phyloP scores from a whole-genome alignment of 192 early-diverging fungal genomes.

The Rhizophagus prolifer region DNA sequence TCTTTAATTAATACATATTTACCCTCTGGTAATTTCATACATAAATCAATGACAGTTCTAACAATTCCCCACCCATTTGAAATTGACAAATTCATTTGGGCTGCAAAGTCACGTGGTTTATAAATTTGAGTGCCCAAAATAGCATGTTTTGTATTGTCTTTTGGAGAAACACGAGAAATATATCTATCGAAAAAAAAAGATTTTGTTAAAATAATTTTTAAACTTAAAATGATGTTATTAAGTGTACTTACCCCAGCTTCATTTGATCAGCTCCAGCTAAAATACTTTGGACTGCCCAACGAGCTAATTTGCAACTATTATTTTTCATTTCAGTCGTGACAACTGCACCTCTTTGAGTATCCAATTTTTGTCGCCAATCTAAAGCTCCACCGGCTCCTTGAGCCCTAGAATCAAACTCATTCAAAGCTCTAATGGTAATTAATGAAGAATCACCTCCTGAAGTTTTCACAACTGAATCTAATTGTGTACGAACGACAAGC shows the following conservation, averaged over 20 bases:
- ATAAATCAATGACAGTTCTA: conserved; percentile 89
- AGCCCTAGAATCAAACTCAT: conserved; percentile 90
- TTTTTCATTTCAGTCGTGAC: conserved; percentile 98
- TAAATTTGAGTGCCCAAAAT: conserved; percentile 83
- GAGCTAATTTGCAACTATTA: conserved; percentile 90
- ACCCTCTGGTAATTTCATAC: conserved; percentile 84
- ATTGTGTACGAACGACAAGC: conserved; percentile 84
- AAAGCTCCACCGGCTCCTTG: conserved; percentile 83
- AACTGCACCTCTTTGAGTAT: conserved; percentile 92
- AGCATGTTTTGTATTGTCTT: conserved; percentile 77
- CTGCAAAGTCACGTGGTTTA: conserved; percentile 87
- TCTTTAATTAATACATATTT: conserved; percentile 95
- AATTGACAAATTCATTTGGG: conserved; percentile 83
- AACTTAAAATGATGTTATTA: neutral
- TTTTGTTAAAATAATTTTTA: neutral
- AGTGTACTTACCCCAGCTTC: conserved; percentile 71
- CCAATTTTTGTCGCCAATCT: conserved; percentile 93
- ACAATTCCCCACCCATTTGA: conserved; percentile 95
- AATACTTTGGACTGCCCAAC: conserved; percentile 93
- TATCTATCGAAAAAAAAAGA: conserved; percentile 38
- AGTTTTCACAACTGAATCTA: conserved; percentile 76
- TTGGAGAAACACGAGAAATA: conserved; percentile 73
- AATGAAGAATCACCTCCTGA: conserved; percentile 47
- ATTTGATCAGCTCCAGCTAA: conserved; percentile 88
- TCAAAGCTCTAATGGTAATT: conserved; percentile 79